Percentiles rank a stretch among this genome's conserved stretches.
Evolutionary conservation across 2,329 filamentous ascomycete species (phyloP).

Genomic region (Ascosphaera apis): DNA sequence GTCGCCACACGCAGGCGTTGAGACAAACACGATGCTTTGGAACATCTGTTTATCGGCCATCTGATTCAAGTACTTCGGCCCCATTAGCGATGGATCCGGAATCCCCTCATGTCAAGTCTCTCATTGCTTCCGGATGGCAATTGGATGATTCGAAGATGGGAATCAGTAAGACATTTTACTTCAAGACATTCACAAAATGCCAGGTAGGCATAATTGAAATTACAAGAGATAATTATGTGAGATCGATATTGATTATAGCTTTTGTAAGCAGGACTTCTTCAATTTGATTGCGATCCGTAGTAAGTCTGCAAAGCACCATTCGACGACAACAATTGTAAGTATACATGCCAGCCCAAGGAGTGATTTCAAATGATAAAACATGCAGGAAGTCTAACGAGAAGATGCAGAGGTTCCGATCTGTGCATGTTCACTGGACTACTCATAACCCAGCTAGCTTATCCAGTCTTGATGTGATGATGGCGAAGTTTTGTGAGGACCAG

Average conservation of each 20-base stretch:
- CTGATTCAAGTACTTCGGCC: not conserved
- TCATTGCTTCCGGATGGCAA: constrained; percentile 13
- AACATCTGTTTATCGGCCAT: constrained; percentile 1
- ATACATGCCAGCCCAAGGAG: no score
- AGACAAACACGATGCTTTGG: constrained; percentile 1
- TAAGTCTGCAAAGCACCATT: constrained; percentile 3
- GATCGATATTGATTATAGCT: not conserved
- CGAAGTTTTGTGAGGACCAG: constrained; percentile 3
- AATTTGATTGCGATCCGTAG: constrained; percentile 17
- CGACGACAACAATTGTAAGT: constrained; percentile 3
- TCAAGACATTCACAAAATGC: constrained; percentile 17
- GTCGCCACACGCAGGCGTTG: no score
- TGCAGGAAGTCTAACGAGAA: no score
- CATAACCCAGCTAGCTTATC: constrained; percentile 2
- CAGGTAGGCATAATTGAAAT: constrained; percentile 9
- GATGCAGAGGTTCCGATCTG: constrained; percentile 3
- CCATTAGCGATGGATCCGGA: constrained; percentile 4
- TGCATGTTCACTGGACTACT: constrained; percentile 3
- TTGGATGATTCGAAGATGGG: constrained; percentile 14
- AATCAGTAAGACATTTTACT: constrained; percentile 17
- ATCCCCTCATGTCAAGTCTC: constrained; percentile 6
- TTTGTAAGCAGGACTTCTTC: constrained; percentile 12
- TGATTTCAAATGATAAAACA: no score
- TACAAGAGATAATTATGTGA: not conserved
- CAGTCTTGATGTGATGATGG: constrained; percentile 1